Evolutionary conservation across 179 eudicot species (phyloP), one percentile per base, ranked within the genome.

Genomic region (Drosera spatulata): DNA sequence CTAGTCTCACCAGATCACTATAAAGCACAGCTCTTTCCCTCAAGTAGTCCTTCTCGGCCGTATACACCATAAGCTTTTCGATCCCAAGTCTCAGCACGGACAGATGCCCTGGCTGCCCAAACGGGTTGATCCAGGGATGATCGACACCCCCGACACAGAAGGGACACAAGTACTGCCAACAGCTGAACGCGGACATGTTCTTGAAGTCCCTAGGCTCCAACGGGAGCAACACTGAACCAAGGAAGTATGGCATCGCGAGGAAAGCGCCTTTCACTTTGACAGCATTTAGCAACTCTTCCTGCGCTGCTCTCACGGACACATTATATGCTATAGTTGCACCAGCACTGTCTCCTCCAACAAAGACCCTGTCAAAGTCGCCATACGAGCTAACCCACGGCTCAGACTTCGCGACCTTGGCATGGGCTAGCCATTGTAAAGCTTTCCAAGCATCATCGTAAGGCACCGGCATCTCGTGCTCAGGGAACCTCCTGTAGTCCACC

Each of bases 171-270:
- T 48, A 61, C 8, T 50, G 39, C 64, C 64, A 61, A 4, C 49
- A 3, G 4, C 50, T 61, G 9, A 49, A 37, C 5, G 50, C 39
- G 5, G 60, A 39, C 4, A 41, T 10, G 8, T 41, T 2, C 8
- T 14, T 45, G 40, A 59, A 45, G 39, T 45, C 38, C 7, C 10
- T 59, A n/a, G 62, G 62, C 12, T 59, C 62, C 2, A 2, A 5
- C 7, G 39, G 8, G 10, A 48, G 3, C 3, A 56, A 56, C 38
- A 8, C 3, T 11, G 45, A 49, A 22, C 64, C 64, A 4, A 50
- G 38, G 15, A 61, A 61, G 13, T 61, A 49, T 10, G 64, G 64
- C 45, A 39, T 61, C 22, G 56, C 64, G 13, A 61, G 64, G 44
- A 61, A 10, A 7, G 47, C 64, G 7, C 64, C 64, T 11, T 5